Evolutionary conservation across 148 eudicot genomes (phyloP), one percentile per base, ranked within the genome.

Genomic region (Talinum fruticosum): DNA sequence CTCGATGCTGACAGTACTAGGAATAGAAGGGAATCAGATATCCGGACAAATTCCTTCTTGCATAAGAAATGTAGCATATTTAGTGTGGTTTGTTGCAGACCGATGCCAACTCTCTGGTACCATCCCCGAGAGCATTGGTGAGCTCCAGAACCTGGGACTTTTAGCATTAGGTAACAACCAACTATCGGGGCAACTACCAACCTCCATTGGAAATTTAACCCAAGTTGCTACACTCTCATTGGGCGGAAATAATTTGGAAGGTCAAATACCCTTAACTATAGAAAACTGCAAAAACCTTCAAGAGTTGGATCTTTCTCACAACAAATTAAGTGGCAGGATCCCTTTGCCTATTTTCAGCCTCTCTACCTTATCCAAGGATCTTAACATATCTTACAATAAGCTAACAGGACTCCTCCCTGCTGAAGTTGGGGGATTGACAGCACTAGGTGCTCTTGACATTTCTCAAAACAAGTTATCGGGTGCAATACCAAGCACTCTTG

Each of bases 321-420:
- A 86, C 74, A 76, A 75, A 2, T 28, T 84, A 3, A 75, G 30
- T 33, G 84, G 89, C 10, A 13, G 54, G 4, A 76, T 84, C 76
- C 87, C 87, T n/a, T n/a, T 47, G 19, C 74, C 82, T 29, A 37
- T 86, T 26, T 76, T 79, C 37, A 76, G n/a, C n/a, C 35, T 79
- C 78, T 1, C 53, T 59, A 2, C 59, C 78, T 7, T 79, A n/a
- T n/a, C n/a, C 28, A 10, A 12, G 7, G 18, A 5, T 16, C 66
- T 79, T 8, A n/a, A 62, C 29, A 72, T 86, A 53, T 49, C 73
- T 19, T 21, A 30, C n/a, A 86, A 86, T 65, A 51, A 13, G 8
- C 35, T 86, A 28, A 72, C 71, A 13, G 82, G 87, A 15, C 8
- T 79, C 13, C 65, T 86, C 35, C 83, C 86, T 4, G 0, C 67